Base-by-base conservation (phyloP, 1,139 yeast genomes). In the Geotrichum cucujoidarum region DNA sequence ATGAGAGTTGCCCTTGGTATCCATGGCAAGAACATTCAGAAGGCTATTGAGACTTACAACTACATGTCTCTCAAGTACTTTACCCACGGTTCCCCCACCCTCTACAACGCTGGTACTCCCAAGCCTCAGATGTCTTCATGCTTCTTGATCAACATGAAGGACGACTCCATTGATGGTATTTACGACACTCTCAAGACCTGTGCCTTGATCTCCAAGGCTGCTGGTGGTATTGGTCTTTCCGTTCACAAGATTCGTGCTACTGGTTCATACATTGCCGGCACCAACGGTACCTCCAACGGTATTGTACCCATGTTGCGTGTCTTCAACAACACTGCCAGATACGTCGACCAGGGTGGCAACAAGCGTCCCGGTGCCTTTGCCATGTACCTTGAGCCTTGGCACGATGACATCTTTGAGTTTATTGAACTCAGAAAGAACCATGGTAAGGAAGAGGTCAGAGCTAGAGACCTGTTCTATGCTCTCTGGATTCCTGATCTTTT, bases 291-390 rank as follows among this genome's bases (percentile, higher is more conserved):
- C 31, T 85, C 95, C 24, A 87, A 83, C 60, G 95, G 95, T 55
- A 75, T 87, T 55, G 81, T 87, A 53, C 95, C 95, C 43, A 87
- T 87, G 95, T 76, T 87, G 49, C 78, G 95, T 60, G 95, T 87
- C 24, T 87, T 78, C 73, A 87, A 87, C 74, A 86, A 86, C 69
- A 86, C 95, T 50, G 95, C 95, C 29, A 78, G 95, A 64, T 87
- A 87, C 60, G 95, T 87, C 44, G 95, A 87, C 61, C 95, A 87
- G 72, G 95, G 95, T 64, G 95, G 95, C 59, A 87, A 87, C 73
- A 88, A 88, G 68, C 79, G 95, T 64, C 95, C 95, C 2, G 95
- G 95, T 62, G 95, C 95, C 13, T 84, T 87, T 66, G 95, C 95
- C 37, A 70, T 87, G 50, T 87, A 87, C 67, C 72, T 87, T 51